Evolutionary conservation across 148 eudicot genomes (phyloP).

Genomic region (Vaccinium darrowii): DNA sequence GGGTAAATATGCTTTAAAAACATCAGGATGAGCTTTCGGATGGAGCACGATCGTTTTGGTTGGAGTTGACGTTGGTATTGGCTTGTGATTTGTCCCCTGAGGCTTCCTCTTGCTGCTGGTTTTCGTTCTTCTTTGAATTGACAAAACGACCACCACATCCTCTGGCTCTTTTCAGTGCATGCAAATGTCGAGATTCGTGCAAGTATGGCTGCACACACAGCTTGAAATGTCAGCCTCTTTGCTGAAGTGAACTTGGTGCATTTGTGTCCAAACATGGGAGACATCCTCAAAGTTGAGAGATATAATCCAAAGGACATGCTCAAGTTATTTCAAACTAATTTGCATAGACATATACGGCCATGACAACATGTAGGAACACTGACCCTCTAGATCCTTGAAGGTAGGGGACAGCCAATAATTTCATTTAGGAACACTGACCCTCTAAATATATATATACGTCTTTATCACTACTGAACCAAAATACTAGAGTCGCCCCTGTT

Average conservation of each 20-base stretch:
- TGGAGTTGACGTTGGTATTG: slow-evolving; percentile 33
- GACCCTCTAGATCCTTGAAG: background rate
- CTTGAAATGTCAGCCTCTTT: background rate
- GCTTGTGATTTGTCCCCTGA: slow-evolving; percentile 35
- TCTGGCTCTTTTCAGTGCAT: slow-evolving; percentile 58
- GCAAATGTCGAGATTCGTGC: slow-evolving; percentile 70
- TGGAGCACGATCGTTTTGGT: slow-evolving; percentile 26
- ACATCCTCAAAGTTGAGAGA: background rate
- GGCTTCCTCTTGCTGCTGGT: slow-evolving; percentile 34
- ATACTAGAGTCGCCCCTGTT: background rate
- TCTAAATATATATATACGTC: no score
- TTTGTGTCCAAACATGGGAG: background rate
- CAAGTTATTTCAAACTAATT: background rate
- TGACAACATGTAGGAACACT: background rate
- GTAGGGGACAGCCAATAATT: background rate
- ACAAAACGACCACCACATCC: slow-evolving; percentile 67
- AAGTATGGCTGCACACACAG: slow-evolving; percentile 50
- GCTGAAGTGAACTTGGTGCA: background rate
- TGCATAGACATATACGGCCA: background rate
- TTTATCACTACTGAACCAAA: no score
- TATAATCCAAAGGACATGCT: background rate
- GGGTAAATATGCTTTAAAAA: background rate
- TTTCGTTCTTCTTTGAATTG: slow-evolving; percentile 41
- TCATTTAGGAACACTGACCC: no score
- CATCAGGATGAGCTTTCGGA: slow-evolving; percentile 25